phyloP scores from a whole-genome alignment of 2,329 filamentous ascomycete genomes.

The Massarina eburnea region DNA sequence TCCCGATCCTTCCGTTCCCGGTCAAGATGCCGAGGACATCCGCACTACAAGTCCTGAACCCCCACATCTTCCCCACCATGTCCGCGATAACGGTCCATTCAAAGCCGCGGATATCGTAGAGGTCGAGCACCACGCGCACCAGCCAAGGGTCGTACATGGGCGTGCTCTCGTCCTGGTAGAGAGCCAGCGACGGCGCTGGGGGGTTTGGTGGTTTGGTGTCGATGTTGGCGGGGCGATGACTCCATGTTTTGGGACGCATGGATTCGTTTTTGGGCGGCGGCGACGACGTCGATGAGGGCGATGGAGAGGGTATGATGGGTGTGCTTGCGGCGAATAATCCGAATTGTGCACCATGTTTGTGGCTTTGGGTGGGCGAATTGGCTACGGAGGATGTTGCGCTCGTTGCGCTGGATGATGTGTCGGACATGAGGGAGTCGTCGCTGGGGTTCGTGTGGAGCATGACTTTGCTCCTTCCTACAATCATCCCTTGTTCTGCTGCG shows the following conservation, averaged over 20 bases:
- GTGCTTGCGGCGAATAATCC: slow-evolving; percentile 11
- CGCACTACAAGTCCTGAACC: slow-evolving; percentile 34
- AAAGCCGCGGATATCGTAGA: slow-evolving; percentile 37
- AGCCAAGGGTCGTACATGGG: slow-evolving; percentile 40
- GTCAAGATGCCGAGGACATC: slow-evolving; percentile 40
- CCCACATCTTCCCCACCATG: slow-evolving; percentile 37
- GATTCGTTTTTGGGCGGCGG: not conserved
- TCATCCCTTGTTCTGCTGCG: slow-evolving; percentile 16
- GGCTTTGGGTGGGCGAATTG: slow-evolving; percentile 25
- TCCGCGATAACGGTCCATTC: slow-evolving; percentile 43
- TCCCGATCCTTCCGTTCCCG: slow-evolving; percentile 36
- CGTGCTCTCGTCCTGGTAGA: slow-evolving; percentile 31
- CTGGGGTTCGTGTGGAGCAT: slow-evolving; percentile 36
- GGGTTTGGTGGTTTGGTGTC: slow-evolving; percentile 3
- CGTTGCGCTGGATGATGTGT: slow-evolving; percentile 19
- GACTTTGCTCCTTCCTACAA: slow-evolving; percentile 14
- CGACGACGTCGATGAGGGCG: slow-evolving; percentile 1
- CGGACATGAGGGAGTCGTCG: slow-evolving; percentile 32
- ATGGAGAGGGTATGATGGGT: slow-evolving; percentile 6
- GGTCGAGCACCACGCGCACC: slow-evolving; percentile 38
- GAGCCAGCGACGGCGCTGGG: slow-evolving; percentile 19
- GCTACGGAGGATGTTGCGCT: slow-evolving; percentile 21
- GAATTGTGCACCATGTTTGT: slow-evolving; percentile 10
- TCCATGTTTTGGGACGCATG: not conserved
- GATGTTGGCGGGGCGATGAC: not conserved